Conservation (phyloP, 495 filamentous ascomycete species). For the Trichocladium antarcticum region DNA sequence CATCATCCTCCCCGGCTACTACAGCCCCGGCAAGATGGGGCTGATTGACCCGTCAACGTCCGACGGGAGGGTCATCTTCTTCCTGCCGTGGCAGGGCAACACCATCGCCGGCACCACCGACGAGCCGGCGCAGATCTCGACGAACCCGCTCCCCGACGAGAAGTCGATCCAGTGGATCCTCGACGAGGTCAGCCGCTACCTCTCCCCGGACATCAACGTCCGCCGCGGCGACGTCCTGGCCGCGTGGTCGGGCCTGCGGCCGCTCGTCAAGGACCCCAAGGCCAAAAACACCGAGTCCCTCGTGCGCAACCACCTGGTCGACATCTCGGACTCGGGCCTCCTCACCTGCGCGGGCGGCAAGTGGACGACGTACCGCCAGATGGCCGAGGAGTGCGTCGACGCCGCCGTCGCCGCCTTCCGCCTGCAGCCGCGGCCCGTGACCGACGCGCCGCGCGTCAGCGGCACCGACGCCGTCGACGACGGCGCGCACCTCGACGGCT, state of each 20-base stretch:
- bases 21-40: slow-evolving; percentile 89
- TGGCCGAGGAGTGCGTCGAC: slow-evolving; percentile 96
- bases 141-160: slow-evolving; percentile 81
- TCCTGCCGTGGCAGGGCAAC: slow-evolving; percentile 98
- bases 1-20: slow-evolving; percentile 90
- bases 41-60: slow-evolving; percentile 91
- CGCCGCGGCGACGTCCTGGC: slow-evolving; percentile 90
- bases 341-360: slow-evolving; percentile 95
- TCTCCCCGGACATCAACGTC: slow-evolving; percentile 87
- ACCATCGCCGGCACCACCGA: slow-evolving; percentile 98
- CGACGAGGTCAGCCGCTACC: slow-evolving; percentile 76
- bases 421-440: slow-evolving; percentile 50
- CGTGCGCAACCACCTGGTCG: slow-evolving; percentile 89
- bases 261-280: slow-evolving; percentile 88
- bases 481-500: slow-evolving; percentile 65
- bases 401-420: slow-evolving; percentile 70
- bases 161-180: slow-evolving; percentile 96
- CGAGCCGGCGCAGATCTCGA: slow-evolving; percentile 64
- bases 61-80: slow-evolving; percentile 96
- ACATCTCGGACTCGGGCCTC: slow-evolving; percentile 74
- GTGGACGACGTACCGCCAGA: slow-evolving; percentile 98
- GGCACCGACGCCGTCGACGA: slow-evolving; percentile 69
- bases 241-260: slow-evolving; percentile 90
- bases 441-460: slow-evolving; percentile 57
- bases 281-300: slow-evolving; percentile 89